Evolutionary conservation across 2,329 filamentous ascomycete species (phyloP), one percentile per base, ranked within the genome.

Genomic region (Microcyclospora tardicrescens): DNA sequence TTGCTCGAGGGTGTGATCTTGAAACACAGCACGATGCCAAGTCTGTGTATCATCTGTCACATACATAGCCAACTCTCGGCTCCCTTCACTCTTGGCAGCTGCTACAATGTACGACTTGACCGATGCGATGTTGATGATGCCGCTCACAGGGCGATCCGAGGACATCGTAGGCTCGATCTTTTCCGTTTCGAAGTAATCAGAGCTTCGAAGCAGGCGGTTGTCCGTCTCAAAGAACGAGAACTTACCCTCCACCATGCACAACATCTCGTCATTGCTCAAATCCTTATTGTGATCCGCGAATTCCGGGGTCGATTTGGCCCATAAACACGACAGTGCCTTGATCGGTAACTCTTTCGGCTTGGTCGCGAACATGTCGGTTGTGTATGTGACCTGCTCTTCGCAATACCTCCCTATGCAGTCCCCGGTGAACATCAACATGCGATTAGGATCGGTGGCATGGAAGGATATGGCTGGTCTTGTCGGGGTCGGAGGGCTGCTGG

Each of bases 21-120:
- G 76, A 60, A 98, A 96, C 55, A 93, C 76, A 42, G 89, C 89
- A 38, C 86, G 79, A 59, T 96, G 86, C 91, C 91, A 98, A 39
- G 72, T 78, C 37, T 77, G 68, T 10, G 84, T 79, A 58, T 98
- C 85, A 49, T 83, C 77, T 9, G 84, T 86, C 40, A 96, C 79
- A 59, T 84, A 98, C 39, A 98, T 73, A 3, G 85, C 85, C 72
- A 95, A 81, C 62, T 98, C 93, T 50, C 84, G 80, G 10, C 86
- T 93, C 36, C 80, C 77, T 28, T 76, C 69, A 13, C 86, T 82
- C 44, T 80, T 78, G 3, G 84, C 81, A 28, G 89, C 91, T 12
- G 82, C 84, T 31, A 98, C 73, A 27, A 98, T 65, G 56, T 81
- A 94, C 51, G 81, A 84, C 61, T 93, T 93, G 43, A 93, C 84